Evolutionary conservation across 2,329 filamentous ascomycete genomes (phyloP), one percentile per base, ranked within the genome.

Genomic region (Coniochaeta hoffmannii): DNA sequence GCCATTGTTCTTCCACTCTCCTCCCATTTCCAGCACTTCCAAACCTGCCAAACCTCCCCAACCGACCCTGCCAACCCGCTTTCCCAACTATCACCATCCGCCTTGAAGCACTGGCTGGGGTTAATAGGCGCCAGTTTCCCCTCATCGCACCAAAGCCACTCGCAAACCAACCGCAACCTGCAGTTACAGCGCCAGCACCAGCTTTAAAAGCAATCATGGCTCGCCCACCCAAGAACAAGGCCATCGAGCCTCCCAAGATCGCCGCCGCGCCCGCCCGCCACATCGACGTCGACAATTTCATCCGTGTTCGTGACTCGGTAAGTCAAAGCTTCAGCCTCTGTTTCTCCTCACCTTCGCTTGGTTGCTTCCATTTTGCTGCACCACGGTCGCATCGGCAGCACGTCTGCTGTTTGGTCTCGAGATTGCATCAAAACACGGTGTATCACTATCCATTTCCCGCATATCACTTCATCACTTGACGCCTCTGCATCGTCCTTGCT

Each of bases 231-330:
- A 78, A 77, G 72, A 70, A 72, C 66, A 68, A 69, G 54, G 68
- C 63, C 59, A 68, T 71, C 58, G 69, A 69, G 59, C 53, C 31
- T 12, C 30, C 22, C 31, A 58, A 58, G 24, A 54, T 55, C 17
- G 57, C 59, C 19, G 61, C 57, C 24, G 61, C 65, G 50, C 63
- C 63, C 54, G 60, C 56, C 57, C 67, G 56, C 72, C 76, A 63
- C 41, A 82, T 88, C 61, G 83, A 90, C 59, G 79, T 88, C 56
- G 86, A 90, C 57, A 87, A 89, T 70, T 93, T 93, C 69, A 80
- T 89, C 58, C 80, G 86, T 67, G 90, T 91, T 51, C 83, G 90
- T 65, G 90, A 95, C 69, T 86, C 84, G 69, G 90, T 95, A 85
- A 81, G 88, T 75, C 28, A 28, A 55, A 28, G 22, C 41, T 12